Evolutionary conservation across 495 filamentous ascomycete species (phyloP).

Genomic region (Podospora anserina): DNA sequence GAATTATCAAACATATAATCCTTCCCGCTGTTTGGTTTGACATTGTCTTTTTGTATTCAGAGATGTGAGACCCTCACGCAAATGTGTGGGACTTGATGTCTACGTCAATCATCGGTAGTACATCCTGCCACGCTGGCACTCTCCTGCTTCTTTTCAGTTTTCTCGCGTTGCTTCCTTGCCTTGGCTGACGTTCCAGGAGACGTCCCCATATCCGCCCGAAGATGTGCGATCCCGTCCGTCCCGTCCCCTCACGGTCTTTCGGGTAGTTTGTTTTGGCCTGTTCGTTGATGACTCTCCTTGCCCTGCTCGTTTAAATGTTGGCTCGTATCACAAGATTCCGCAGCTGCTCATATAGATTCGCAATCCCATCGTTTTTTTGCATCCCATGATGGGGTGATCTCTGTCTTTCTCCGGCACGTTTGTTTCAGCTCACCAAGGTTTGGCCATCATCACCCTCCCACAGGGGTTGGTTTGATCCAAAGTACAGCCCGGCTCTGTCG

Average conservation of each 20-base stretch:
- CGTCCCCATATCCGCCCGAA: background rate
- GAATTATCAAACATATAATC: background rate
- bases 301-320: background rate
- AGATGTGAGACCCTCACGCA: background rate
- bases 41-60: background rate
- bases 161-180: background rate
- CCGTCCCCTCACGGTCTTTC: background rate
- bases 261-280: background rate
- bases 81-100: too few species aligned
- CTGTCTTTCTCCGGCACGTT: background rate
- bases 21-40: background rate
- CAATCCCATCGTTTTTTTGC: background rate
- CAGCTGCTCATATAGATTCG: background rate
- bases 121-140: background rate
- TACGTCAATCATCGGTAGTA: background rate
- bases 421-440: background rate
- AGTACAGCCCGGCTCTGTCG: too few species aligned
- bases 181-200: background rate
- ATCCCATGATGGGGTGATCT: background rate
- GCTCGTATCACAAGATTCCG: background rate
- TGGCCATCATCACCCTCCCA: background rate
- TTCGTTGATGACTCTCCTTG: background rate
- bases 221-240: background rate
- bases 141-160: background rate
- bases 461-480: too few species aligned